Conservation (phyloP, 495 filamentous ascomycete genomes). For the Penicillium coffeae region DNA sequence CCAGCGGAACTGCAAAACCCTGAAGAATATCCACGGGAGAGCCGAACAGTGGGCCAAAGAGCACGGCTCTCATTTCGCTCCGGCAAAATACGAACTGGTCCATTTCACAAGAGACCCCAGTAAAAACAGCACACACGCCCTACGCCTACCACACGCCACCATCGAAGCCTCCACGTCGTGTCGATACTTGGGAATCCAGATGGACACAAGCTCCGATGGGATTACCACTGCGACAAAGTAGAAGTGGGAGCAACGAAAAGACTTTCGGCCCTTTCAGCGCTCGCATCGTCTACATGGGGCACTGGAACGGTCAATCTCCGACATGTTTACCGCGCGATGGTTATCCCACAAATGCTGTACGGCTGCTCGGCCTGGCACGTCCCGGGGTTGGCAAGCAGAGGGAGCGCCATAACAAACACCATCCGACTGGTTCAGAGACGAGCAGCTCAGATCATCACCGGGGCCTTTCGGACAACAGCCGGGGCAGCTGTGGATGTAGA, state of each 20-base stretch:
- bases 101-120: neutral
- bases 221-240: neutral
- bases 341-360: neutral
- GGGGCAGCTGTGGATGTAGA: conserved; percentile 6
- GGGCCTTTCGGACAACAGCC: conserved; percentile 9
- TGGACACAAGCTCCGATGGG: neutral
- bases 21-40: neutral
- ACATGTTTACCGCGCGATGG: neutral
- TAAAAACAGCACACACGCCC: neutral
- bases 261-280: neutral
- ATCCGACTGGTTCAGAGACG: conserved; percentile 8
- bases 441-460: conserved; percentile 10
- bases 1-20: neutral
- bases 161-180: neutral
- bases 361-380: neutral
- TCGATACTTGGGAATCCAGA: neutral
- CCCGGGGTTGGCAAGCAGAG: too few relatives aligned
- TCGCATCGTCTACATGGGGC: neutral
- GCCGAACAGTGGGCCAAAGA: neutral
- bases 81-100: neutral
- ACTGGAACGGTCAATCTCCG: neutral
- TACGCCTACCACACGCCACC: neutral
- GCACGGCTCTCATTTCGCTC: neutral
- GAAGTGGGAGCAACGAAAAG: neutral
- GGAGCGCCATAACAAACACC: neutral